phyloP scores from a whole-genome alignment of 192 early-diverging fungal genomes.

The Dissophora globulifera region DNA sequence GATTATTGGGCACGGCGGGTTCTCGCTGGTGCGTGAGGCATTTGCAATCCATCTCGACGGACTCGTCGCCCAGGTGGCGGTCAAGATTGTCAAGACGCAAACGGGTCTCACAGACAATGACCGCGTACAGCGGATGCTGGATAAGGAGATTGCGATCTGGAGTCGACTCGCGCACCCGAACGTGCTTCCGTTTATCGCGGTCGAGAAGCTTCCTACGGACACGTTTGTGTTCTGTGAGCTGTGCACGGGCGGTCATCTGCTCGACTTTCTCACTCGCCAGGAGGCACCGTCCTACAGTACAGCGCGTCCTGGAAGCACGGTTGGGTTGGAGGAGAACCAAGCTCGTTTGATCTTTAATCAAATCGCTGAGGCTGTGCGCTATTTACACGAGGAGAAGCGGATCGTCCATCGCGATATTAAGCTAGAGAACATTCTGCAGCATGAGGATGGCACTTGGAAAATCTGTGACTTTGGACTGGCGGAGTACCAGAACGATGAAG shows the following conservation, averaged over 20 bases:
- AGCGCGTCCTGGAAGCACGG: background rate
- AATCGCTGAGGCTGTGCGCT: conserved; percentile 75
- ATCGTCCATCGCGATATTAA: conserved; percentile 93
- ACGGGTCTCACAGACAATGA: conserved; percentile 44
- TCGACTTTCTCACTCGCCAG: background rate
- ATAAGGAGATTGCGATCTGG: conserved; percentile 80
- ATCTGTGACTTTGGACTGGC: conserved; percentile 91
- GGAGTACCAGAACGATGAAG: conserved; percentile 57
- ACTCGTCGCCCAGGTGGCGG: conserved; percentile 61
- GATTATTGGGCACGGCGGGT: conserved; percentile 80
- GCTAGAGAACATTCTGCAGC: conserved; percentile 89
- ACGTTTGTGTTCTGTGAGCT: conserved; percentile 80
- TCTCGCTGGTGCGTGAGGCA: conserved; percentile 81
- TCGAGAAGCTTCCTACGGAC: conserved; percentile 73
- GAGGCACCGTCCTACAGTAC: background rate
- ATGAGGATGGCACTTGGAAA: conserved; percentile 72
- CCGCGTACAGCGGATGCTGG: conserved; percentile 60
- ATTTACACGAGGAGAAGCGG: conserved; percentile 79
- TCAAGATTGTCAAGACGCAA: conserved; percentile 76
- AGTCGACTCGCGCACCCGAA: conserved; percentile 71
- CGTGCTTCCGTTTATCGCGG: conserved; percentile 70
- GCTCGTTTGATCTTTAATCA: conserved; percentile 69
- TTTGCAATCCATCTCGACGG: conserved; percentile 56
- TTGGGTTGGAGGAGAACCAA: conserved; percentile 60
- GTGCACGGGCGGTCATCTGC: conserved; percentile 65